Evolutionary conservation across 768 basidiomycete genomes (phyloP).

Genomic region (Tulasnella sp.): DNA sequence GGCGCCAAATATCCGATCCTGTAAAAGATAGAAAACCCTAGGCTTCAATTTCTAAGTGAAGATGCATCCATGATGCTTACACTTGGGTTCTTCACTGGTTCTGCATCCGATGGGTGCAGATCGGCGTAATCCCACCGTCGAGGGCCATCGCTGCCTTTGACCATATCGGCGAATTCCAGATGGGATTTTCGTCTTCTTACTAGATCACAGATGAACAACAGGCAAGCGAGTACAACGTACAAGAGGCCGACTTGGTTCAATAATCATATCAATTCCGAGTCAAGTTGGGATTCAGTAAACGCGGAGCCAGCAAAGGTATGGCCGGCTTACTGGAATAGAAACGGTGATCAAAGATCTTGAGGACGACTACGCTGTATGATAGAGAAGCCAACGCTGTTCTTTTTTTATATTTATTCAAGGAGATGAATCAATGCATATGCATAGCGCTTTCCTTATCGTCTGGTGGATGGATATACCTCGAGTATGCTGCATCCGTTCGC

Average conservation of each 20-base stretch:
- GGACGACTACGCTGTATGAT: conserved; percentile 60
- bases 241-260: conserved; percentile 24
- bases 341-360: conserved; percentile 65
- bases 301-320: conserved; percentile 2
- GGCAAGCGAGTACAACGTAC: conserved; percentile 37
- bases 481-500: conserved; percentile 73
- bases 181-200: conserved; percentile 53
- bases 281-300: neutral
- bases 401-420: too few species aligned
- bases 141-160: neutral
- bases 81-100: neutral
- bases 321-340: conserved; percentile 57
- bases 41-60: conserved; percentile 1
- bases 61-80: neutral
- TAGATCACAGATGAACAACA: conserved; percentile 50
- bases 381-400: conserved; percentile 58
- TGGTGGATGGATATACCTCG: too few species aligned
- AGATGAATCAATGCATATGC: too few species aligned
- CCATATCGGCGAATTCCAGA: conserved; percentile 66
- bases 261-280: neutral
- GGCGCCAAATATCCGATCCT: conserved; percentile 49
- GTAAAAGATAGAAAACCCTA: conserved; percentile 20
- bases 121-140: conserved; percentile 1
- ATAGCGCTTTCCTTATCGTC: too few species aligned
- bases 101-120: neutral